Conservation (phyloP, 306 rosid species). For the Comarum palustre region DNA sequence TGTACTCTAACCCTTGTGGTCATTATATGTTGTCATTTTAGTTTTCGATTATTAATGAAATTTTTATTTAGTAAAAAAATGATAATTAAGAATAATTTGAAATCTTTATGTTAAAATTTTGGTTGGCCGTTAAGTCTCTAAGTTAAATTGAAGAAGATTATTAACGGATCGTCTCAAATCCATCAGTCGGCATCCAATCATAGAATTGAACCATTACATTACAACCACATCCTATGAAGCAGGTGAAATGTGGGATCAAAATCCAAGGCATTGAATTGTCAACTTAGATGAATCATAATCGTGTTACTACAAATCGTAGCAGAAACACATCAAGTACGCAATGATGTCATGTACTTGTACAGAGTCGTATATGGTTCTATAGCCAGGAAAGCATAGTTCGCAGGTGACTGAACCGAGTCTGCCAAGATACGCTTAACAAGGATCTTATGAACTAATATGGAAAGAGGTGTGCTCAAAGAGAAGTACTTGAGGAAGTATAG, state of each 20-base stretch:
- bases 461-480: slow-evolving; percentile 37
- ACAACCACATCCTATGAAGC: neutral
- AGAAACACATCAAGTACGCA: neutral
- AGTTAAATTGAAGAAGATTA: no score
- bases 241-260: neutral
- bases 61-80: no score
- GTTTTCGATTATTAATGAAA: no score
- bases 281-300: neutral
- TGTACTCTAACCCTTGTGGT: no score
- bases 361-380: neutral
- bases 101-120: no score
- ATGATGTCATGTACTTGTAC: neutral
- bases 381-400: slow-evolving; percentile 17
- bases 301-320: neutral
- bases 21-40: no score
- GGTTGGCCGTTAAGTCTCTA: no score
- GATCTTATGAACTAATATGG: slow-evolving; percentile 32
- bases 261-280: neutral
- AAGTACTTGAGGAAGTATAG: slow-evolving; percentile 32
- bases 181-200: neutral
- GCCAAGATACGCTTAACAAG: slow-evolving; percentile 31
- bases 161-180: no score
- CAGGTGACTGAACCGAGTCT: slow-evolving; percentile 42
- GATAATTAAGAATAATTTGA: no score
- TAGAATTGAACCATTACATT: neutral